These are phyloP conservation scores for Corylus americana DNA, from an alignment of 306 rosid genomes.

Conservation along the genomic window DNA sequence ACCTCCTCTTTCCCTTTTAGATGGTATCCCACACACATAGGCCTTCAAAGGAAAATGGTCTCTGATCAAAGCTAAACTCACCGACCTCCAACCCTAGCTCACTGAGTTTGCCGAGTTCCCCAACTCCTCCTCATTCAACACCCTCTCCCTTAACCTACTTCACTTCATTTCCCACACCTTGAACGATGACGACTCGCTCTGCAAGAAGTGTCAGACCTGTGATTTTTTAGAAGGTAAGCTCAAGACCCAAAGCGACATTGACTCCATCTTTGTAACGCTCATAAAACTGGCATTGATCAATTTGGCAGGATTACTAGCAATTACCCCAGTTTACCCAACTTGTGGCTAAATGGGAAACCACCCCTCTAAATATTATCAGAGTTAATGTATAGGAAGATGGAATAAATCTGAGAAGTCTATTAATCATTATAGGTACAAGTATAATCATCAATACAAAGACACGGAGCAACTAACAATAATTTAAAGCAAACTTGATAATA, in stretches of 20 bases:
- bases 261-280: slow-evolving; percentile 21
- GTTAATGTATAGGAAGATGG: too few species aligned
- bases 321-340: too few species aligned
- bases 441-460: too few species aligned
- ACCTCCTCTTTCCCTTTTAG: slow-evolving; percentile 41
- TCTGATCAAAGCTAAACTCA: slow-evolving; percentile 55
- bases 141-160: slow-evolving; percentile 70
- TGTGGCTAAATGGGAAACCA: too few species aligned
- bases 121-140: slow-evolving; percentile 35
- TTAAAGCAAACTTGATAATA: too few species aligned
- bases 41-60: slow-evolving; percentile 82
- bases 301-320: too few species aligned
- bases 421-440: too few species aligned
- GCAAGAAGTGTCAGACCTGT: slow-evolving; percentile 44
- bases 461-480: too few species aligned
- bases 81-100: slow-evolving; percentile 64
- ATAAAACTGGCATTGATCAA: too few species aligned
- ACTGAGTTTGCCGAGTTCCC: slow-evolving; percentile 60
- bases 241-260: slow-evolving; percentile 83
- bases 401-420: too few species aligned
- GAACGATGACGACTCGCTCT: slow-evolving; percentile 49
- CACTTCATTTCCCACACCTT: slow-evolving; percentile 50
- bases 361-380: too few species aligned
- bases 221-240: slow-evolving; percentile 63
- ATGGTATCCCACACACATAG: slow-evolving; percentile 48